Base-by-base conservation (phyloP, 495 filamentous ascomycete species). In the Penicillium dipodomyicola region DNA sequence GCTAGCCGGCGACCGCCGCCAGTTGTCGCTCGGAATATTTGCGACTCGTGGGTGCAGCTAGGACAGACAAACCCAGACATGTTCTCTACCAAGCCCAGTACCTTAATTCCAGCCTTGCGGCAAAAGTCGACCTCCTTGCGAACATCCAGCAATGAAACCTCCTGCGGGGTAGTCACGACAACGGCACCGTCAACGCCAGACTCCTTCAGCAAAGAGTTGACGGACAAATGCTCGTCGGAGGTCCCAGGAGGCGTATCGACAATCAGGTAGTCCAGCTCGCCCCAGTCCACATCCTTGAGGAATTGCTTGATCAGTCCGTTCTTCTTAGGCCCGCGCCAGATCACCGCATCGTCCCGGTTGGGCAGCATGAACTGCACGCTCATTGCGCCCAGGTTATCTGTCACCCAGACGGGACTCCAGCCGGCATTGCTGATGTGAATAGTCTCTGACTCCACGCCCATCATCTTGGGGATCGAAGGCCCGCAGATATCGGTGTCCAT, bases 401-500 rank as follows among this genome's bases (percentile, higher is more conserved):
- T 79, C 3, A 94, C 92, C 88, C 92, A 97, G 2, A 96, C 93
- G 0, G 95, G 95, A 56, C 84, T 87, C 94, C 92, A 96, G 5
- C 95, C 94, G 0, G 81, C 78, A 19, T 78, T 82, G 69, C 84
- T 90, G 23, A 95, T 81, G 68, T 97, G 95, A 30, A 98, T 95
- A 1, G 89, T 92, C 74, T 97, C 92, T 5, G 82, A 69, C 72
- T 96, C 91, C 2, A 96, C 93, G 19, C 95, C 94, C 84, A 98
- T 90, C 95, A 98, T 97, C 74, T 95, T 95, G 0, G 94, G 94
- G 54, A 97, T 96, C 47, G 83, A 88, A 1, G 94, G 94, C 0
- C 94, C 94, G 71, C 90, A 94, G 59, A 98, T 94, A 73, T 98
- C 94, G 1, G 93, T 93, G 67, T 98, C 94, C 89, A 96, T 96